phyloP scores from a whole-genome alignment of 805 yeast genomes.

The Candida boleticola region DNA sequence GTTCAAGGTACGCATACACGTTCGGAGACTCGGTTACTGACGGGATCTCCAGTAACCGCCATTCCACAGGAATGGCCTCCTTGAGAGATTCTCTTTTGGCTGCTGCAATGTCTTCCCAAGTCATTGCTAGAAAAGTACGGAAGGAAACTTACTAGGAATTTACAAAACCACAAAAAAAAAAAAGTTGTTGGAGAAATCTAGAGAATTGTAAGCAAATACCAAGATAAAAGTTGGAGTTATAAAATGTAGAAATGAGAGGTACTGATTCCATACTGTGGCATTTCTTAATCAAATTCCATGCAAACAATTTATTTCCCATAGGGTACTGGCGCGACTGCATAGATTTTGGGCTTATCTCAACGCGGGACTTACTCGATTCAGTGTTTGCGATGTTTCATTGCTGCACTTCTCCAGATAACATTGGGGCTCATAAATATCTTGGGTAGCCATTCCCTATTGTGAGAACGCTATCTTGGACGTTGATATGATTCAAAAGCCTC shows the following conservation, averaged over 20 bases:
- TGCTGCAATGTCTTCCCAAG: constrained; percentile 8
- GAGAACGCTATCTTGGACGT: too few species aligned
- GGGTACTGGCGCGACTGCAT: too few species aligned
- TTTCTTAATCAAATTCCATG: too few species aligned
- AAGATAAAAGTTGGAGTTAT: neutral
- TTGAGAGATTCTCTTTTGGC: constrained; percentile 6
- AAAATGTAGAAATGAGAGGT: neutral
- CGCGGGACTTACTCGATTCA: too few species aligned
- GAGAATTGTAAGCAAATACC: neutral
- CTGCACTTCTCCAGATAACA: too few species aligned
- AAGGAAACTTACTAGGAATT: neutral
- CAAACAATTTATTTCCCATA: too few species aligned
- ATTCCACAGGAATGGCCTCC: constrained; percentile 8
- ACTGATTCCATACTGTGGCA: neutral
- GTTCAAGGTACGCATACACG: constrained; percentile 1
- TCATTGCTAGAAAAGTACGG: too few species aligned
- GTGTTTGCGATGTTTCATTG: too few species aligned
- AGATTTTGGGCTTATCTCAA: too few species aligned
- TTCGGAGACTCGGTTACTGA: constrained; percentile 6
- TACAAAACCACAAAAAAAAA: neutral
- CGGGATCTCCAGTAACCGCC: constrained; percentile 8
- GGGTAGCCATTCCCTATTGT: too few species aligned
- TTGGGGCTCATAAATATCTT: too few species aligned
- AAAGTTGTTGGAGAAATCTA: neutral
- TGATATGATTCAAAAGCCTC: too few species aligned